Conservation (phyloP, 805 yeast species). For the Lipomyces yamanashiensis region DNA sequence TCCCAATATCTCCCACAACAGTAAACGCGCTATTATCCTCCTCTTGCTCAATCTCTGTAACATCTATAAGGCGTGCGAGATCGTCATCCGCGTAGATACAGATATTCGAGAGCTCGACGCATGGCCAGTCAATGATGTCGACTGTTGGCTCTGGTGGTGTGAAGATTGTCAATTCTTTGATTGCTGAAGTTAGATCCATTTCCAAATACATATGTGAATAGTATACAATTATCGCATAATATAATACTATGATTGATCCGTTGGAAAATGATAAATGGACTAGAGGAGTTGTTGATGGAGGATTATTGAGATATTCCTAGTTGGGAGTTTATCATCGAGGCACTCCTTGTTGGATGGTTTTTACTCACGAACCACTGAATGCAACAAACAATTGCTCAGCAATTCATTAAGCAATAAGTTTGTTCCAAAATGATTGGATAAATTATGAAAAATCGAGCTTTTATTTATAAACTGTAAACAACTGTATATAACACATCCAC, state of each 20-base stretch:
- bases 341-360: too few relatives aligned
- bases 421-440: too few relatives aligned
- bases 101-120: slow-evolving; percentile 21
- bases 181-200: background rate
- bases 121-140: slow-evolving; percentile 28
- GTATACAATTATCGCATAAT: background rate
- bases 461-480: too few relatives aligned
- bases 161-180: slow-evolving; percentile 17
- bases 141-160: slow-evolving; percentile 15
- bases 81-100: slow-evolving; percentile 14
- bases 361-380: too few relatives aligned
- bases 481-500: too few relatives aligned
- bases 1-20: slow-evolving; percentile 23
- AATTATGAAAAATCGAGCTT: too few relatives aligned
- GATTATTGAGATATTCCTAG: background rate
- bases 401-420: too few relatives aligned
- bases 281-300: background rate
- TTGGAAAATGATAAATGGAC: background rate
- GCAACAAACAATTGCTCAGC: too few relatives aligned
- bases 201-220: background rate
- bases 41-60: slow-evolving; percentile 19
- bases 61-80: slow-evolving; percentile 9
- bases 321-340: background rate
- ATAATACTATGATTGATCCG: background rate
- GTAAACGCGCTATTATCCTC: slow-evolving; percentile 13